Percentiles rank a stretch among this genome's conserved stretches.
Conservation (phyloP, 2,329 filamentous ascomycete genomes). For the Thelonectria olida region DNA sequence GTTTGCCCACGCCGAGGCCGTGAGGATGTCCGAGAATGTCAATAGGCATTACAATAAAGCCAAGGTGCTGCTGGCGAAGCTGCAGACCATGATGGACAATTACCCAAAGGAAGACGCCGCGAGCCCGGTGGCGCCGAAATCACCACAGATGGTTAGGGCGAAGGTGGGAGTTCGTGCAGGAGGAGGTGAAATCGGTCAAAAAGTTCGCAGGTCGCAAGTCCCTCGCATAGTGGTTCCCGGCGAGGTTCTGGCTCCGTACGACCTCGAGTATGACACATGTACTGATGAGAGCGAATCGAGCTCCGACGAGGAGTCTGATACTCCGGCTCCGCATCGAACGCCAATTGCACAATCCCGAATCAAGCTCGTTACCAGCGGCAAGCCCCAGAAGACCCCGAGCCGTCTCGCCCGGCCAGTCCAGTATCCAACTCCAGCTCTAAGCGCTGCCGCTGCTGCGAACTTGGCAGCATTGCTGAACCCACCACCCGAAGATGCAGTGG, state of each 20-base stretch:
- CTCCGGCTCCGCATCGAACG: conserved; percentile 49
- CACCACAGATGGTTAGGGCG: conserved; percentile 61
- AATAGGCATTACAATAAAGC: conserved; percentile 69
- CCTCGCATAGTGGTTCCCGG: conserved; percentile 72
- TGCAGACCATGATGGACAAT: conserved; percentile 68
- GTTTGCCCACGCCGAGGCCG: conserved; percentile 69
- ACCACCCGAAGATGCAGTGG: conserved; percentile 66
- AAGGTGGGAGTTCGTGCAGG: conserved; percentile 57
- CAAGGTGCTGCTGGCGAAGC: conserved; percentile 66
- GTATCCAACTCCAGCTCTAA: conserved; percentile 47
- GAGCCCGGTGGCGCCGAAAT: conserved; percentile 61
- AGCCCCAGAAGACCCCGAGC: conserved; percentile 57
- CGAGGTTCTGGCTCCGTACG: conserved; percentile 72
- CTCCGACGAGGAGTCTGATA: conserved; percentile 60
- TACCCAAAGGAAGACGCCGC: conserved; percentile 65
- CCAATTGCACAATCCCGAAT: conserved; percentile 55
- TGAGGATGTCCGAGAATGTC: conserved; percentile 71
- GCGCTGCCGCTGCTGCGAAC: conserved; percentile 51
- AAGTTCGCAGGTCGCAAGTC: conserved; percentile 55
- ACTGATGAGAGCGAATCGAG: conserved; percentile 63
- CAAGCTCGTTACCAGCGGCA: conserved; percentile 54
- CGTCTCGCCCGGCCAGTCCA: conserved; percentile 45
- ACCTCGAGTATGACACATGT: conserved; percentile 69
- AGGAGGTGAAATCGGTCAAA: conserved; percentile 56
- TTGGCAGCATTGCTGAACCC: conserved; percentile 60